phyloP scores from a whole-genome alignment of 305 asterid species.

The Solanum hybrid region DNA sequence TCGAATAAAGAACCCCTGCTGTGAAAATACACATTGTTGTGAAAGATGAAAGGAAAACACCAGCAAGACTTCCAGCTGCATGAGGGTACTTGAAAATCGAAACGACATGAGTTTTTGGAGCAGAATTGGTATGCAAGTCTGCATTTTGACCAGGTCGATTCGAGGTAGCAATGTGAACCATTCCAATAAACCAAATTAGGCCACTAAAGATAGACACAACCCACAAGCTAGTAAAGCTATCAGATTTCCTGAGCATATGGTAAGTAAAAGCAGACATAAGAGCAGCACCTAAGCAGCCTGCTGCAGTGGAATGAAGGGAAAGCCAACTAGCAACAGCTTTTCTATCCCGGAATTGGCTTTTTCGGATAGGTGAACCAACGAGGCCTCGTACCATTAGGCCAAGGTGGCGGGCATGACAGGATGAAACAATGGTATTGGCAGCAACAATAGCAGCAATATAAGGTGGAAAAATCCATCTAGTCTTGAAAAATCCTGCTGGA shows the following conservation, averaged over 20 bases:
- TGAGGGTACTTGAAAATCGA: constrained; percentile 69
- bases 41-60: constrained; percentile 67
- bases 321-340: constrained; percentile 52
- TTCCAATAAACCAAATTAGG: constrained; percentile 63
- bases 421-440: constrained; percentile 53
- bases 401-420: constrained; percentile 64
- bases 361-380: constrained; percentile 39
- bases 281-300: constrained; percentile 72
- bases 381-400: constrained; percentile 67
- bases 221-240: constrained; percentile 67
- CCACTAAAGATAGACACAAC: constrained; percentile 86
- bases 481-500: constrained; percentile 67
- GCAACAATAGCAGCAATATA: constrained; percentile 57
- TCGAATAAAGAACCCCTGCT: constrained; percentile 49
- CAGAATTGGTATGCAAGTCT: constrained; percentile 13
- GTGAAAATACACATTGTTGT: constrained; percentile 63
- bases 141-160: constrained; percentile 24
- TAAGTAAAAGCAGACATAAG: constrained; percentile 62
- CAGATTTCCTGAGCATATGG: constrained; percentile 55
- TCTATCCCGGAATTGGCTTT: constrained; percentile 36
- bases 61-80: constrained; percentile 69
- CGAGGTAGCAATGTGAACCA: constrained; percentile 44
- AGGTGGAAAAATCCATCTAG: constrained; percentile 66
- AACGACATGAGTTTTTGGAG: constrained; percentile 30
- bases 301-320: constrained; percentile 62